Evolutionary conservation across 306 rosid species (phyloP).

Genomic region (Dalbergia cochinchinensis): DNA sequence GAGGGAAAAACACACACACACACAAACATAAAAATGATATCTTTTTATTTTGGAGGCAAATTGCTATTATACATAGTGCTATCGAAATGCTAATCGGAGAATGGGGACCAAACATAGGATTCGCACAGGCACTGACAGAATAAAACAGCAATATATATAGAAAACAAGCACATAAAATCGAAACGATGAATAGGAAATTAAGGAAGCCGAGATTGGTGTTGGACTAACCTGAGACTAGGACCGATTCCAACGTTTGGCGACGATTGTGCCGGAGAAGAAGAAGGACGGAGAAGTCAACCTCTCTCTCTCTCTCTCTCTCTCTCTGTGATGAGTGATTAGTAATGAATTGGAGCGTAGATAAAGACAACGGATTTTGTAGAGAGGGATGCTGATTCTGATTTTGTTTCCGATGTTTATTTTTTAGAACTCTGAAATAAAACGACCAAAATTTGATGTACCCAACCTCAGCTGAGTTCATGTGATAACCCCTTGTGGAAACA

Average conservation of each 20-base stretch:
- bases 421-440: not conserved
- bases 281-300: conserved; percentile 26
- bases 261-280: conserved; percentile 1
- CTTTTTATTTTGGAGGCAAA: too few relatives aligned
- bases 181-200: not conserved
- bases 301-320: not conserved
- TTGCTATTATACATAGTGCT: not conserved
- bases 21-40: too few relatives aligned
- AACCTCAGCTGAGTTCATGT: not conserved
- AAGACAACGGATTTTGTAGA: not conserved
- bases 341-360: not conserved
- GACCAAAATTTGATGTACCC: not conserved
- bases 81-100: not conserved
- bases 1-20: too few relatives aligned
- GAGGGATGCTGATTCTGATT: not conserved
- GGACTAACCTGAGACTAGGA: conserved; percentile 24
- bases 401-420: not conserved
- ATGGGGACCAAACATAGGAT: conserved; percentile 14
- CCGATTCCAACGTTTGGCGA: conserved; percentile 1
- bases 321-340: not conserved
- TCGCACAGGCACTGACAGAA: not conserved
- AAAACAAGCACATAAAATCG: conserved; percentile 10
- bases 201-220: not conserved
- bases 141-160: not conserved
- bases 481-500: conserved; percentile 21